Evolutionary conservation across 2,329 filamentous ascomycete genomes (phyloP).

Genomic region (Cordyceps tenuipes): DNA sequence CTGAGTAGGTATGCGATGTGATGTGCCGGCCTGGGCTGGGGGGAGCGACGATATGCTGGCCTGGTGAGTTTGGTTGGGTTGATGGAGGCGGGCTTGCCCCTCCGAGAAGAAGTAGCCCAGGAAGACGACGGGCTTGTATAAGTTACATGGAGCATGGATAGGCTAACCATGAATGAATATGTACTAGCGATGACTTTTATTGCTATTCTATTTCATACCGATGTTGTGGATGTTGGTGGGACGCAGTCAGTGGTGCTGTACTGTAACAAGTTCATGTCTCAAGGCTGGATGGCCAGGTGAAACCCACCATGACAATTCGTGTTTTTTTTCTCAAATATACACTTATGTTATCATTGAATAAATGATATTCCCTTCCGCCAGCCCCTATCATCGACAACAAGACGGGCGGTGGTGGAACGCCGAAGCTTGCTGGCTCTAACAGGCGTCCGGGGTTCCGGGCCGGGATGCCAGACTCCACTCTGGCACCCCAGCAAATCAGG

Average conservation of each 20-base stretch:
- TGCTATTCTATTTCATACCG: background rate
- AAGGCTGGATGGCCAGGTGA: background rate
- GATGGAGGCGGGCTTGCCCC: background rate
- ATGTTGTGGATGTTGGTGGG: background rate
- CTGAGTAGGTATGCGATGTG: too few species aligned
- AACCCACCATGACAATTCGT: background rate
- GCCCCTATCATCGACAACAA: too few species aligned
- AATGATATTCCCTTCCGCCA: background rate
- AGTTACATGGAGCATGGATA: background rate
- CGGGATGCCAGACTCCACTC: constrained; percentile 3
- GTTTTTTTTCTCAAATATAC: background rate
- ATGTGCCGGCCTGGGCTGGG: background rate
- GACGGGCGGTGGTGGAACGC: constrained; percentile 1
- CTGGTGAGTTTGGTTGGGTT: background rate
- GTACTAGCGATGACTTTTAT: background rate
- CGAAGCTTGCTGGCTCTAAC: background rate
- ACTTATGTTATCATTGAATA: background rate
- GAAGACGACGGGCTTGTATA: background rate
- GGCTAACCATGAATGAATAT: background rate
- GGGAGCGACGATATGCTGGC: background rate
- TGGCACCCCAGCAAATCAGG: background rate
- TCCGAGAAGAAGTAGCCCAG: background rate
- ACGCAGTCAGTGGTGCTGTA: background rate
- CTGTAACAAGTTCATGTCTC: background rate
- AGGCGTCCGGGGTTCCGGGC: background rate